A percentile compares a stretch with the other conserved stretches of the same genome.
Conservation (phyloP, 345 rosid genomes). For the Eucalyptus brandiana region DNA sequence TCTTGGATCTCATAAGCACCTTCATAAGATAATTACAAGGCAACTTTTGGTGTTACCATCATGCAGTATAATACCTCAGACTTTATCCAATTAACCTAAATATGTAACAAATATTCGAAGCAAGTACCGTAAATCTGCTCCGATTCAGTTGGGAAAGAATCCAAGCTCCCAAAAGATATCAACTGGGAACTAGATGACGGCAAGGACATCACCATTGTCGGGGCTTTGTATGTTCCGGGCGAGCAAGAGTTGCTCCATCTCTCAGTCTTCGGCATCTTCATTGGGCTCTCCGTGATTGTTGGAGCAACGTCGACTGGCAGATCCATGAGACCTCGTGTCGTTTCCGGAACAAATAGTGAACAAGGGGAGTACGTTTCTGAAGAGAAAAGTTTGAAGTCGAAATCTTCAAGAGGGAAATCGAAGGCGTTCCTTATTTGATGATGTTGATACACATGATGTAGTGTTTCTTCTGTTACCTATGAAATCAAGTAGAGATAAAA, state of each 20-base stretch:
- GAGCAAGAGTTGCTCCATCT: conserved; percentile 13
- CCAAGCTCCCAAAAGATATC: conserved; percentile 23
- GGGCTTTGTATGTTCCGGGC: not conserved
- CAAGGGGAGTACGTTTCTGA: not conserved
- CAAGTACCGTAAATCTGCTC: not conserved
- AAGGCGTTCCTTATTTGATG: not conserved
- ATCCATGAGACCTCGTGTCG: not conserved
- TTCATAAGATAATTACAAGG: not conserved
- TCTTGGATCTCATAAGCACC: not conserved
- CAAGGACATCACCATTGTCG: not conserved
- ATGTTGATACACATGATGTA: not conserved
- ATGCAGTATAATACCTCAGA: not conserved
- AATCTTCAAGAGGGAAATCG: not conserved
- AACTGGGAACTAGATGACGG: conserved; percentile 20
- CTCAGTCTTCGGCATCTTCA: conserved; percentile 15
- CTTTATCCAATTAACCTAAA: not conserved
- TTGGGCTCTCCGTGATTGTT: conserved; percentile 1
- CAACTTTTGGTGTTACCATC: not conserved
- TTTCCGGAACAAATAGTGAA: not conserved
- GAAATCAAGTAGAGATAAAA: not conserved
- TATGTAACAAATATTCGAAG: not conserved
- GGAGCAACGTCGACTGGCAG: not conserved
- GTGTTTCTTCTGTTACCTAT: not conserved
- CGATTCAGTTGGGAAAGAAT: not conserved
- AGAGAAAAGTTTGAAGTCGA: not conserved